These are phyloP conservation scores for Porphyrellus cyaneotinctus DNA, from an alignment of 768 basidiomycete genomes.

Conservation along the genomic window DNA sequence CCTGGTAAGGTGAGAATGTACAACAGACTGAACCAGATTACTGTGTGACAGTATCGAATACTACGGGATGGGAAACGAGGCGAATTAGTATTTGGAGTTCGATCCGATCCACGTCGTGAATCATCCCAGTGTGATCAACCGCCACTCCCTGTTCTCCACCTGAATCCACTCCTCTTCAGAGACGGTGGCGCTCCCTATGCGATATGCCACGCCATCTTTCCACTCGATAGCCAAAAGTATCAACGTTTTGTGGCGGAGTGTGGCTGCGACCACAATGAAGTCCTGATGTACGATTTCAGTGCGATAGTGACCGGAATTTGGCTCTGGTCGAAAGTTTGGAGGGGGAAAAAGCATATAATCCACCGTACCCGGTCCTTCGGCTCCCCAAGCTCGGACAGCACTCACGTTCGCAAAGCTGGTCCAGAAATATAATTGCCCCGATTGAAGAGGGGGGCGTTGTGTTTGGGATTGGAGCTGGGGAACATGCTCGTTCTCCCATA, in stretches of 20 bases:
- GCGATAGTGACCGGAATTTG: background rate
- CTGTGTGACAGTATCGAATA: too few species aligned
- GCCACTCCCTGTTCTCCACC: background rate
- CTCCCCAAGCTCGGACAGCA: background rate
- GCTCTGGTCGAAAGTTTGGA: background rate
- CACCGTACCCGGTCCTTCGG: background rate
- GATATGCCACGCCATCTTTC: slow-evolving; percentile 14
- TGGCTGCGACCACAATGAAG: slow-evolving; percentile 12
- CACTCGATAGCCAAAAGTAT: slow-evolving; percentile 15
- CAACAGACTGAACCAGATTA: too few species aligned
- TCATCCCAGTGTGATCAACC: background rate
- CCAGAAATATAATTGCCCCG: slow-evolving; percentile 16
- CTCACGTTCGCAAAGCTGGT: slow-evolving; percentile 8
- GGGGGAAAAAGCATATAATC: background rate
- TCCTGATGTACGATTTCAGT: background rate
- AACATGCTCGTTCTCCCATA: background rate
- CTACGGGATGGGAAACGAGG: too few species aligned
- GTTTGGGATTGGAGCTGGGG: background rate
- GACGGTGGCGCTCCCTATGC: background rate
- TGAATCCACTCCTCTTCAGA: background rate
- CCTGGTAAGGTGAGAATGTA: too few species aligned
- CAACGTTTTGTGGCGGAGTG: background rate
- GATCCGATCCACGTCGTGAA: background rate
- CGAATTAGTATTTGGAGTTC: background rate
- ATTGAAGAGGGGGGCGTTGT: background rate